Evolutionary conservation across 495 filamentous ascomycete species (phyloP), one percentile per base, ranked within the genome.

Genomic region (Hypoxylon trugodes): DNA sequence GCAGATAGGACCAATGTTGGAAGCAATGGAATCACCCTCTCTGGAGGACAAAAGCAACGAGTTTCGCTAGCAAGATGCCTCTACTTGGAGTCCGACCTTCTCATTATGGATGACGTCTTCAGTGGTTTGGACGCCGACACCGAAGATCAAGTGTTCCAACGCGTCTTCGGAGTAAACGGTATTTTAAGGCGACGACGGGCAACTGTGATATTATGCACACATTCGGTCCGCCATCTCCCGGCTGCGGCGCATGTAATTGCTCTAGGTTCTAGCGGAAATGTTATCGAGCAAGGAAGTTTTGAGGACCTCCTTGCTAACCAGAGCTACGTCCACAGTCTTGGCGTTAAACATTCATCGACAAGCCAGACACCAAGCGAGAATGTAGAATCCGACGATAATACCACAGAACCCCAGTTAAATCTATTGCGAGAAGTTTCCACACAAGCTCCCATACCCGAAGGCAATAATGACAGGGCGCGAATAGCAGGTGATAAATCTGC

Each of bases 1-100:
- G 85, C 82, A 0, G 85, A 90, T 61, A 71, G 80, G 26, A 89
- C 86, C 2, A 67, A 79, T 2, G 80, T 89, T 55, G 89, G 88
- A 6, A 87, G 82, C 73, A 85, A 85, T 52, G 89, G 88, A 0
- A 80, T 88, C 51, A 78, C 80, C 2, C 76, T 92, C 6, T 86
- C 83, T 61, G 87, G 87, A 7, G 89, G 88, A 0, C 88, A 91
- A 61, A 85, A 83, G 58, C 87, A 90, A 63, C 77, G 88, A 2
- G 78, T 90, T 41, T 79, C 82, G 16, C 72, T 88, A 6, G 86
- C 87, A 25, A 74, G 87, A 22, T 84, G 83, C 37, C 73, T 86
- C 3, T 89, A 89, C 66, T 70, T 83, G 6, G 64, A 81, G n/a
- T 73, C 77, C n/a, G 76, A 81, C 37, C 65, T 86, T 7, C 65